These are phyloP conservation scores for Capsella bursapastoris DNA, from an alignment of 345 rosid genomes.

Conservation along the genomic window DNA sequence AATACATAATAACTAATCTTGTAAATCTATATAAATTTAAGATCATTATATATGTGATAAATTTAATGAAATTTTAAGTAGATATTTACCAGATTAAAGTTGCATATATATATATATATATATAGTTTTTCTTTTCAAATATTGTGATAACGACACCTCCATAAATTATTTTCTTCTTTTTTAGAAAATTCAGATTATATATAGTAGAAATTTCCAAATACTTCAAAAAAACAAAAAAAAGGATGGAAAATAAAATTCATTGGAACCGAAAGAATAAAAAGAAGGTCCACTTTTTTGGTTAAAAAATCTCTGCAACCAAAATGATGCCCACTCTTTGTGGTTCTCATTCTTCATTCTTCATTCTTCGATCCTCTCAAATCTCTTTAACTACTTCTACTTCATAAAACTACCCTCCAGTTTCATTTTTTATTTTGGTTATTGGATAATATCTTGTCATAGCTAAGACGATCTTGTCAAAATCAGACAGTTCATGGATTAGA, in stretches of 20 bases:
- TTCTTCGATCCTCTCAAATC: slow-evolving; percentile 29
- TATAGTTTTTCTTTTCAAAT: no score
- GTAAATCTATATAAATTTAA: background rate
- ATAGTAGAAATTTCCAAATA: background rate
- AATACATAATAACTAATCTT: no score
- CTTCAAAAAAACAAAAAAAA: background rate
- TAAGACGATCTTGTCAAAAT: slow-evolving; percentile 36
- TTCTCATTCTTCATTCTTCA: slow-evolving; percentile 30
- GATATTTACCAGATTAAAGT: background rate
- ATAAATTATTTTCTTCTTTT: background rate
- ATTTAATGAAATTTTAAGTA: background rate
- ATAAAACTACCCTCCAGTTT: slow-evolving; percentile 15
- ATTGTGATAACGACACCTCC: slow-evolving; percentile 1
- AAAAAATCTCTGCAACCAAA: slow-evolving; percentile 38
- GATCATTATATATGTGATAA: no score
- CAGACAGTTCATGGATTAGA: slow-evolving; percentile 42
- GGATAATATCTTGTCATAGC: slow-evolving; percentile 43
- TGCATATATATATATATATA: background rate
- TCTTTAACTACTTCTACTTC: slow-evolving; percentile 28
- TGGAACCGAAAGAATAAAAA: slow-evolving; percentile 31
- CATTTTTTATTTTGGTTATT: slow-evolving; percentile 12
- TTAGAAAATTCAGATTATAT: background rate
- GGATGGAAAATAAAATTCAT: background rate
- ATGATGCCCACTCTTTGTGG: slow-evolving; percentile 43
- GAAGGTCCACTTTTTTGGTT: slow-evolving; percentile 45